Evolutionary conservation across 176 grass and related monocot species (phyloP).

Genomic region (Carex myosuroides): DNA sequence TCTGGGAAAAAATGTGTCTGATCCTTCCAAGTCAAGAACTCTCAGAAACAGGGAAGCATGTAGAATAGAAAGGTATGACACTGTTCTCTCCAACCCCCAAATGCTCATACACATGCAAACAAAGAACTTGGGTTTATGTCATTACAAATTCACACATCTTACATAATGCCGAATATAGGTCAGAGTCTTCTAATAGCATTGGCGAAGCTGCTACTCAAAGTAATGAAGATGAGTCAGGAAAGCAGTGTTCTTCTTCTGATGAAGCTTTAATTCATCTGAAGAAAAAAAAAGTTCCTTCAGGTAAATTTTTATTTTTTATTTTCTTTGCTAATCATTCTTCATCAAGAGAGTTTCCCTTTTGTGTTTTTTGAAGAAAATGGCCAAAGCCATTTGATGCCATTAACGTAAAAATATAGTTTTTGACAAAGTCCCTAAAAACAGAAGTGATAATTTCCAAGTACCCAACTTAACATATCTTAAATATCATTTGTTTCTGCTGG

Average conservation of each 20-base stretch:
- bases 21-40: neutral
- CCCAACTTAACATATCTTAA: neutral
- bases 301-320: neutral
- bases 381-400: neutral
- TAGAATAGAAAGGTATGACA: constrained; percentile 18
- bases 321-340: neutral
- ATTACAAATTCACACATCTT: neutral
- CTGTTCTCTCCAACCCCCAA: neutral
- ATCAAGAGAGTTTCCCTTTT: neutral
- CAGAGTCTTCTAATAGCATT: neutral
- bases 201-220: neutral
- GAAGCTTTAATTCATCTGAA: constrained; percentile 14
- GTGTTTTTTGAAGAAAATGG: neutral
- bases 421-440: neutral
- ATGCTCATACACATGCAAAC: neutral
- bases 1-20: neutral
- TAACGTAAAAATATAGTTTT: neutral
- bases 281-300: constrained; percentile 4
- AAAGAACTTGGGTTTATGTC: neutral
- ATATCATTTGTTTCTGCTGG: neutral
- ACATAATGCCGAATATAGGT: constrained; percentile 3
- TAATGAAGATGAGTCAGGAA: constrained; percentile 2
- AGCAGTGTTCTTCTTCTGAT: constrained; percentile 24
- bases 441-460: neutral
- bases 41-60: neutral